phyloP scores from a whole-genome alignment of 768 basidiomycete genomes.

The Tephrocybe sp. region DNA sequence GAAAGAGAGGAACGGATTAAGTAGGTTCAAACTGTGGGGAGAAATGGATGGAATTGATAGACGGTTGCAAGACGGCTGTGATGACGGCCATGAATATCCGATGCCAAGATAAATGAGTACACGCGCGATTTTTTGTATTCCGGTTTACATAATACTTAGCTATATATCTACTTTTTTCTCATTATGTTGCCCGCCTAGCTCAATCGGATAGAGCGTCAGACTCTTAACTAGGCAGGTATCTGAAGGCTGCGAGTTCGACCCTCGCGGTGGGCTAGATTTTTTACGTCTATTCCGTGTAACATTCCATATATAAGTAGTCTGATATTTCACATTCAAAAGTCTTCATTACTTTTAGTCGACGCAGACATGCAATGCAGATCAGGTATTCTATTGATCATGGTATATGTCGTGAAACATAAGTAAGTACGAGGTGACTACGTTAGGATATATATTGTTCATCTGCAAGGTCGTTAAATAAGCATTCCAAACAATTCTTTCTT shows the following conservation, averaged over 20 bases:
- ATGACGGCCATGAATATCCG: not conserved
- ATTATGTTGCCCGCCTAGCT: constrained; percentile 53
- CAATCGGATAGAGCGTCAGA: constrained; percentile 69
- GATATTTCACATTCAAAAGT: too few species aligned
- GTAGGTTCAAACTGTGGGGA: constrained; percentile 3
- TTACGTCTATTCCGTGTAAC: too few species aligned
- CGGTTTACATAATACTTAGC: too few species aligned
- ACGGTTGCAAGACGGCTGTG: not conserved
- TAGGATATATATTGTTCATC: constrained; percentile 2
- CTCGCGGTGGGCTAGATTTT: constrained; percentile 48
- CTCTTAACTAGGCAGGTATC: constrained; percentile 42
- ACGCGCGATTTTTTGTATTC: too few species aligned
- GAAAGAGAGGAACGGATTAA: constrained; percentile 5
- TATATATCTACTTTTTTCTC: not conserved
- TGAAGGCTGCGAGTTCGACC: constrained; percentile 87
- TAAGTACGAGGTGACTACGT: not conserved
- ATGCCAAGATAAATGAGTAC: too few species aligned
- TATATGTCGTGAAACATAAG: too few species aligned
- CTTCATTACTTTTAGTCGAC: not conserved
- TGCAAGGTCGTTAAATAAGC: constrained; percentile 4
- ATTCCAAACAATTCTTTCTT: constrained; percentile 1
- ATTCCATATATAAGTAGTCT: too few species aligned
- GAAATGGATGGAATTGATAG: too few species aligned
- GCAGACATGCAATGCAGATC: not conserved
- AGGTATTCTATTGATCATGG: constrained; percentile 1